Evolutionary conservation across 2,329 filamentous ascomycete species (phyloP).

Genomic region (Colletotrichum sp.): DNA sequence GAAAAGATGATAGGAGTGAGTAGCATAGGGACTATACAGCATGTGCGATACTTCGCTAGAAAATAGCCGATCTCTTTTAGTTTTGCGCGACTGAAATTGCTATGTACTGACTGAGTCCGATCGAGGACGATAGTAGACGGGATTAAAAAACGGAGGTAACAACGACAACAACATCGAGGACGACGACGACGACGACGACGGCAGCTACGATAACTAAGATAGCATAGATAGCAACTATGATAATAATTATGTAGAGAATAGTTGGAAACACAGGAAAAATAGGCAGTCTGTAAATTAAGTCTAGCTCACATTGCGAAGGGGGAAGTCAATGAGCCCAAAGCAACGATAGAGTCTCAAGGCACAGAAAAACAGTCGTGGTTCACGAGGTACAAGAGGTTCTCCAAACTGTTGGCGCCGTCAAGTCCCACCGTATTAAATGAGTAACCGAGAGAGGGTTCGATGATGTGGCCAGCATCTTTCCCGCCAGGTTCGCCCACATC

Average conservation of each 20-base stretch:
- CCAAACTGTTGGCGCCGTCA: not conserved
- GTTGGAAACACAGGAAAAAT: not conserved
- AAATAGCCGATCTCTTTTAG: not conserved
- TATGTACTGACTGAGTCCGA: not conserved
- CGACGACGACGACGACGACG: too few relatives aligned
- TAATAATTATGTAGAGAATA: not conserved
- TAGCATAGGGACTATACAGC: not conserved
- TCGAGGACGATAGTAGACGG: not conserved
- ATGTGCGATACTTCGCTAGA: not conserved
- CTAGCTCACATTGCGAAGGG: not conserved
- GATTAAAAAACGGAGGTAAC: not conserved
- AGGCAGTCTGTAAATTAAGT: not conserved
- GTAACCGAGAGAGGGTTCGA: not conserved
- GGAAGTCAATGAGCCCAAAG: not conserved
- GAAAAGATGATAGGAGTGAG: not conserved
- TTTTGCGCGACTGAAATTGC: not conserved
- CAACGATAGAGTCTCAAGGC: not conserved
- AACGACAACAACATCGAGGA: not conserved
- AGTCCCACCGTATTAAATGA: not conserved
- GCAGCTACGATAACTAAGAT: not conserved
- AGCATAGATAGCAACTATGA: not conserved
- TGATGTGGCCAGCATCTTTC: not conserved
- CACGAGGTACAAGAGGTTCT: not conserved
- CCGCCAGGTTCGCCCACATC: accelerated
- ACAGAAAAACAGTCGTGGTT: not conserved